phyloP scores from a whole-genome alignment of 306 rosid genomes.

The Castanopsis chinensis region DNA sequence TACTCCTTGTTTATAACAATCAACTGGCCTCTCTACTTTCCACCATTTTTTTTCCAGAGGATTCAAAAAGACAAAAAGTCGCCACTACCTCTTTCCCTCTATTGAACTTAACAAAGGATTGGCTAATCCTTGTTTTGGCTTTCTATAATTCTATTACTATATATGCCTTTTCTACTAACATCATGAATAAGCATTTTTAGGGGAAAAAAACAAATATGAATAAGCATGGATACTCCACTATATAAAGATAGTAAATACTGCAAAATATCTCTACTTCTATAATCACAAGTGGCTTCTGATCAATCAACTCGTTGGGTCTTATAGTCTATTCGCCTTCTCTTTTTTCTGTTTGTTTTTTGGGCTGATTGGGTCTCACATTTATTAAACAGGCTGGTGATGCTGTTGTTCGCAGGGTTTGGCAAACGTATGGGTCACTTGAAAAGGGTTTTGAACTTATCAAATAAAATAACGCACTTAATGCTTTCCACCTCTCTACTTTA shows the following conservation, averaged over 20 bases:
- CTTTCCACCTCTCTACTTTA: too few relatives aligned
- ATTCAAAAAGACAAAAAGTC: conserved; percentile 7
- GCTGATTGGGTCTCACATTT: neutral
- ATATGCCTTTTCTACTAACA: neutral
- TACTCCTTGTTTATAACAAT: conserved; percentile 1
- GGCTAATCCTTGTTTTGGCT: conserved; percentile 6
- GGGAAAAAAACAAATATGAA: too few relatives aligned
- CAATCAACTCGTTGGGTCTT: neutral
- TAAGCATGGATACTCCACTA: neutral
- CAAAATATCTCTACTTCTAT: neutral
- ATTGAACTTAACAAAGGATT: conserved; percentile 13
- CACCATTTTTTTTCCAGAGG: neutral
- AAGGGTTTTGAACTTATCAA: neutral
- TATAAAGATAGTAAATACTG: neutral
- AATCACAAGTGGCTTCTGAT: neutral
- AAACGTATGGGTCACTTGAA: neutral
- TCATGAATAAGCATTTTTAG: neutral
- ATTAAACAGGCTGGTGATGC: neutral
- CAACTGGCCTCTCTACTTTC: conserved; percentile 10
- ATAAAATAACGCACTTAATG: too few relatives aligned
- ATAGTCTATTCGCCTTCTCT: neutral
- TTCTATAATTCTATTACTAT: neutral
- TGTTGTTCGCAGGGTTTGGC: neutral
- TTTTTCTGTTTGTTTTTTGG: too few relatives aligned
- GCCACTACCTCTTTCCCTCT: conserved; percentile 9